A percentile compares a stretch with the other conserved stretches of the same genome.
Conservation (phyloP, 2,329 filamentous ascomycete species). For the Dendryphion nanum region DNA sequence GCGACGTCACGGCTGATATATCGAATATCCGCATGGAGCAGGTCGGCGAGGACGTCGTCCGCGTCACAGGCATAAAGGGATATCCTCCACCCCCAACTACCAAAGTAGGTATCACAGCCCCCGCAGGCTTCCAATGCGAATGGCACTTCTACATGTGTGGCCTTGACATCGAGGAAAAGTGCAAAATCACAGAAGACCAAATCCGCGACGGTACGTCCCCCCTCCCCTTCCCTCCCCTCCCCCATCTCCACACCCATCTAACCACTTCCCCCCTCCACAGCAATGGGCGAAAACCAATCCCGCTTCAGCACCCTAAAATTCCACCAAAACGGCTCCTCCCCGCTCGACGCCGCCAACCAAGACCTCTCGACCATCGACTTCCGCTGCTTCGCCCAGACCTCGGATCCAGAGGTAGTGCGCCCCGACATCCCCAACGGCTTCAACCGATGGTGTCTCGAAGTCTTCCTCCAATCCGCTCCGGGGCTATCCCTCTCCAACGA, state of each 20-base stretch:
- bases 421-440: constrained; percentile 24
- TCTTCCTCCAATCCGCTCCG: constrained; percentile 13
- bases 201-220: constrained; percentile 9
- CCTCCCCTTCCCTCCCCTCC: background rate
- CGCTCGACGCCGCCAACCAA: constrained; percentile 24
- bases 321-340: constrained; percentile 21
- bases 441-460: constrained; percentile 20
- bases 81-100: constrained; percentile 47
- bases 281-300: constrained; percentile 21
- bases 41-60: constrained; percentile 45
- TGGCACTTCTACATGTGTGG: constrained; percentile 47
- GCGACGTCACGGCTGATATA: constrained; percentile 53
- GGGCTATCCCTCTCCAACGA: constrained; percentile 17
- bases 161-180: constrained; percentile 46
- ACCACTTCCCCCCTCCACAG: constrained; percentile 6
- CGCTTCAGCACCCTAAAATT: constrained; percentile 24
- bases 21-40: constrained; percentile 53
- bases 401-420: constrained; percentile 18
- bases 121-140: constrained; percentile 49
- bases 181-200: constrained; percentile 38
- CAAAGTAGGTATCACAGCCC: constrained; percentile 48
- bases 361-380: constrained; percentile 32
- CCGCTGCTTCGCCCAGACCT: constrained; percentile 27
- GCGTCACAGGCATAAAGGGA: constrained; percentile 28
- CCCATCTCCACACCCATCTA: background rate